A percentile compares a stretch with the other conserved stretches of the same genome.
These are phyloP conservation scores for Selaginella tamariscina DNA, from an alignment of 75 land plant species.

Conservation along the genomic window DNA sequence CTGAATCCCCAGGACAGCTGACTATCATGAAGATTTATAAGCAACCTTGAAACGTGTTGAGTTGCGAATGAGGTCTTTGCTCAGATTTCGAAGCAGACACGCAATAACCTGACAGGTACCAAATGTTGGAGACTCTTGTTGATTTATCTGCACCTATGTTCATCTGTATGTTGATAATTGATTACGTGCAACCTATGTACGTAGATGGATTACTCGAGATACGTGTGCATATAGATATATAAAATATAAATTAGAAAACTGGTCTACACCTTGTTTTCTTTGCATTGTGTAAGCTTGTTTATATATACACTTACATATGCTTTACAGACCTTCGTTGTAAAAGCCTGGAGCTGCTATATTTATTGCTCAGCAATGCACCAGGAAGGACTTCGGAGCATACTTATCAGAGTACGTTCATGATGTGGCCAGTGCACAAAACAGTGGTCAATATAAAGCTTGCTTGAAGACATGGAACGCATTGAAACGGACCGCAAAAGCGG, in stretches of 20 bases:
- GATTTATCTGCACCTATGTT: too few relatives aligned
- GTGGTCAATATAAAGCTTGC: conserved; percentile 44
- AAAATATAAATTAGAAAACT: too few relatives aligned
- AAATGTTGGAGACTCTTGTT: too few relatives aligned
- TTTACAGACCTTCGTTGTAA: conserved; percentile 42
- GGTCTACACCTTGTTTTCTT: too few relatives aligned
- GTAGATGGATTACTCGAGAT: too few relatives aligned
- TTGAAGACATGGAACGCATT: conserved; percentile 76
- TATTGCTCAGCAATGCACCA: conserved; percentile 94
- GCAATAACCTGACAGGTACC: conserved; percentile 90
- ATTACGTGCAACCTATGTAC: too few relatives aligned
- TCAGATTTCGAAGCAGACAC: conserved; percentile 87
- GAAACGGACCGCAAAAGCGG: conserved; percentile 83
- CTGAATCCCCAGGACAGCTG: conserved; percentile 56
- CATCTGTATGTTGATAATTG: too few relatives aligned
- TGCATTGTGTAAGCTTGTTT: too few relatives aligned
- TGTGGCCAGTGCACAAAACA: conserved; percentile 50
- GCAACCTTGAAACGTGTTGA: conserved; percentile 89
- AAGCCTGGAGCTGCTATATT: conserved; percentile 84
- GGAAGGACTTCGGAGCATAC: conserved; percentile 83
- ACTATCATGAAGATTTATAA: conserved; percentile 70
- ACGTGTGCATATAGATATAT: too few relatives aligned
- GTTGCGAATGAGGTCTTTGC: conserved; percentile 88
- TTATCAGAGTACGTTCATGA: conserved; percentile 84
- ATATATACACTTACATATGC: too few relatives aligned